A percentile compares a stretch with the other conserved stretches of the same genome.
Evolutionary conservation across 2,329 filamentous ascomycete species (phyloP).

Genomic region (Tolypocladium guangdongense): DNA sequence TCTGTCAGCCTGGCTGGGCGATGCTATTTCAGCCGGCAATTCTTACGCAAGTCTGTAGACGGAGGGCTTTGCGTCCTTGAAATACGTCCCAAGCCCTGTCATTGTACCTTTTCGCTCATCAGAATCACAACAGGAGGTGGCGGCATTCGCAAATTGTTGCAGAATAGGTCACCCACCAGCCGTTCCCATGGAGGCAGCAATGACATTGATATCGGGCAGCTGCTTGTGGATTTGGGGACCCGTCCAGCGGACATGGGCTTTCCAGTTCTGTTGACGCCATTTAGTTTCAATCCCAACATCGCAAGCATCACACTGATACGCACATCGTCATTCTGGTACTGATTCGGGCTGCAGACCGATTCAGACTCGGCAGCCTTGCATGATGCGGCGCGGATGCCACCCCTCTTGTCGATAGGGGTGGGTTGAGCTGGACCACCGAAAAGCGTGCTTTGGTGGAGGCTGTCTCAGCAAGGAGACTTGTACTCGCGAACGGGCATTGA

Average conservation of each 20-base stretch:
- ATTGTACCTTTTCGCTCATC: conserved; percentile 25
- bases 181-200: conserved; percentile 46
- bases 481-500: not conserved
- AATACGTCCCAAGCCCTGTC: conserved; percentile 38
- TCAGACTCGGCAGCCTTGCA: conserved; percentile 17
- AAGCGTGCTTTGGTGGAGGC: conserved; percentile 17
- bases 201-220: conserved; percentile 42
- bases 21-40: too few relatives aligned
- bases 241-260: conserved; percentile 46
- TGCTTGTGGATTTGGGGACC: conserved; percentile 47
- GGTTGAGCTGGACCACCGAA: conserved; percentile 23
- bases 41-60: conserved; percentile 25
- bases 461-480: not conserved
- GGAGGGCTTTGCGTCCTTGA: conserved; percentile 38
- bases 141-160: not conserved
- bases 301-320: not conserved
- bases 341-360: conserved; percentile 18
- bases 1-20: conserved; percentile 3
- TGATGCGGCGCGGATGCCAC: conserved; percentile 18
- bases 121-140: not conserved
- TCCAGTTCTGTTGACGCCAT: conserved; percentile 31
- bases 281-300: not conserved
- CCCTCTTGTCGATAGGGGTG: conserved; percentile 18
- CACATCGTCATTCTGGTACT: conserved; percentile 23
- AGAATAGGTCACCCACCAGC: conserved; percentile 7